These are phyloP conservation scores for Heracleum sosnowskyi DNA, from an alignment of 129 eudicot genomes.

Conservation along the genomic window DNA sequence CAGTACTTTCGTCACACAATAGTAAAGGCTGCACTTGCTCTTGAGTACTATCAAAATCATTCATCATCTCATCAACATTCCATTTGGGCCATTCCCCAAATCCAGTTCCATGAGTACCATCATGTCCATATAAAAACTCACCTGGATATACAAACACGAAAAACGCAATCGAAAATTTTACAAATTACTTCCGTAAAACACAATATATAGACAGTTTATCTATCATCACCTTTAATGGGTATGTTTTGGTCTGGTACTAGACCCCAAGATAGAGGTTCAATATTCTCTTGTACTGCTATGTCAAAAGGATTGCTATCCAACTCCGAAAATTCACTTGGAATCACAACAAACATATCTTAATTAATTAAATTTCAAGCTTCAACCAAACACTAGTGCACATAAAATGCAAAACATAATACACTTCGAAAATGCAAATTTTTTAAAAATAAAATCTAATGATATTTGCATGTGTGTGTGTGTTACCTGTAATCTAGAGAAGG, in stretches of 20 bases:
- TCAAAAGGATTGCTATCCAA: not conserved
- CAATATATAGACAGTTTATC: not conserved
- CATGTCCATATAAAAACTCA: not conserved
- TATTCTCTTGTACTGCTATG: not conserved
- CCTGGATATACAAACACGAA: not conserved
- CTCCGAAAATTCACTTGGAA: not conserved
- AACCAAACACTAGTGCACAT: not conserved
- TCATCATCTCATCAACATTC: not conserved
- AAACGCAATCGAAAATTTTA: not conserved
- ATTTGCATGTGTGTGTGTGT: not conserved
- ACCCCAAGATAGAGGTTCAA: not conserved
- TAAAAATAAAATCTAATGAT: no score
- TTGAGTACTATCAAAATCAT: not conserved
- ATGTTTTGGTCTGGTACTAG: not conserved
- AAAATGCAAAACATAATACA: not conserved
- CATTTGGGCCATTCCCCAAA: not conserved
- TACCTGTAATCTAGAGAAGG: constrained; percentile 5
- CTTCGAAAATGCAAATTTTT: no score
- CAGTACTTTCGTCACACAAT: not conserved
- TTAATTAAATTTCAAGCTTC: not conserved
- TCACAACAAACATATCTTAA: not conserved
- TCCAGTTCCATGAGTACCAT: not conserved
- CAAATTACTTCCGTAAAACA: not conserved
- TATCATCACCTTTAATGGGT: not conserved
- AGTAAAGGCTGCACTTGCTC: not conserved